Percentiles rank a stretch among this genome's conserved stretches.
These are phyloP conservation scores for Plasmodium vinckei DNA, from an alignment of 169 alveolate genomes.

Conservation along the genomic window DNA sequence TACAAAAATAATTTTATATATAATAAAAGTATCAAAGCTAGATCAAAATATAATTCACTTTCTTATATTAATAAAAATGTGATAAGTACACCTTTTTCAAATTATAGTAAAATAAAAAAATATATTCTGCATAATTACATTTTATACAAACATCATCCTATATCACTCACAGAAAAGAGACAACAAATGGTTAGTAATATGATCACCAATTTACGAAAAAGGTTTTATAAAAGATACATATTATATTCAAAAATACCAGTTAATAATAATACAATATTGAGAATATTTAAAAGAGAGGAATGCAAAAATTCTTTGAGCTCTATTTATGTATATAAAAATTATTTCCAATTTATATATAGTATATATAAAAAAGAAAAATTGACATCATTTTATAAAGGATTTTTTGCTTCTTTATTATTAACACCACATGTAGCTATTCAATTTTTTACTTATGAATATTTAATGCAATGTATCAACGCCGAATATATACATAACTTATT, in stretches of 20 bases:
- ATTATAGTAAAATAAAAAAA: slow-evolving; percentile 24
- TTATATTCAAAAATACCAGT: slow-evolving; percentile 36
- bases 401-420: slow-evolving; percentile 52
- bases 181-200: slow-evolving; percentile 18
- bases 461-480: slow-evolving; percentile 25
- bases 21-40: slow-evolving; percentile 39
- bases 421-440: slow-evolving; percentile 74
- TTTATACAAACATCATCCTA: slow-evolving; percentile 56
- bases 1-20: slow-evolving; percentile 47
- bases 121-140: slow-evolving; percentile 57
- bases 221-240: slow-evolving; percentile 41
- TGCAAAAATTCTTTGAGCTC: slow-evolving; percentile 31
- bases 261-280: slow-evolving; percentile 35
- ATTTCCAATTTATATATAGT: slow-evolving; percentile 63
- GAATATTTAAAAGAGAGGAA: slow-evolving; percentile 64
- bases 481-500: slow-evolving; percentile 35
- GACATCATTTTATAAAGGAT: slow-evolving; percentile 65
- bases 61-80: slow-evolving; percentile 19
- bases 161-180: slow-evolving; percentile 49
- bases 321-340: slow-evolving; percentile 52
- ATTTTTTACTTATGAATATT: slow-evolving; percentile 64
- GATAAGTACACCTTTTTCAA: background rate
- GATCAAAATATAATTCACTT: slow-evolving; percentile 35
- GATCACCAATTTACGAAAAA: slow-evolving; percentile 27
- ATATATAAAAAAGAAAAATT: slow-evolving; percentile 63